Base-by-base conservation (phyloP, 129 eudicot genomes). In the Lactuca sativa region DNA sequence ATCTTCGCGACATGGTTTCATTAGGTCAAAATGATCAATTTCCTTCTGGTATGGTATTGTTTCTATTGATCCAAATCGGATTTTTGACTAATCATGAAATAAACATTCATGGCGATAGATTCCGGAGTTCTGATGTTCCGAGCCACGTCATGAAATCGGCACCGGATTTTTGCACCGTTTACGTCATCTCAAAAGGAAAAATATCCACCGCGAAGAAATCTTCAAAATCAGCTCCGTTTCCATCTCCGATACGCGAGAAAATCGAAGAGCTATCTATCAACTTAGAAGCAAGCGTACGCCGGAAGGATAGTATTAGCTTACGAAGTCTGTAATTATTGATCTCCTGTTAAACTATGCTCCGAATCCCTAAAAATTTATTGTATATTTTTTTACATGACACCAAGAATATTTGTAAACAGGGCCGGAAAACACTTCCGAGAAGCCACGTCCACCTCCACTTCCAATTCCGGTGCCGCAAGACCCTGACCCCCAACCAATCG, bases 101-200 rank as follows among this genome's bases (percentile, higher is more conserved):
- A 25, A 48, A 67, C 6, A 32, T 54, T 62, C 49, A 32, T 43
- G 54, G 41, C 73, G 66, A 84, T 59, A 86, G 87, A 74, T 82
- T 90, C 61, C 80, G 79, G 88, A 77, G 49, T 52, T 67, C 82
- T 32, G 95, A 90, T 78, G 80, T 80, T 64, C 95, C 96, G 4
- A 71, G 78, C 67, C 74, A 76, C 11, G 90, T 86, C 15, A 74
- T 80, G 18, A 90, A 84, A 74, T 66, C 69, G 34, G 67, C 84
- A 30, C 96, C 96, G 11, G 95, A 90, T 73, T 90, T 84, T 74
- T 86, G 95, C 74, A 86, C 95, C 7, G 84, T 90, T 76, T 90
- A 86, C 57, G 95, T 90, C 60, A 86, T 90, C 71, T 83, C 89
- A 16, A 90, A 90, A 81, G 71, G 85, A 56, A 90, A 90, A 74